Evolutionary conservation across 2,329 filamentous ascomycete genomes (phyloP), one percentile per base, ranked within the genome.

Genomic region (Rachicladosporium sp.): DNA sequence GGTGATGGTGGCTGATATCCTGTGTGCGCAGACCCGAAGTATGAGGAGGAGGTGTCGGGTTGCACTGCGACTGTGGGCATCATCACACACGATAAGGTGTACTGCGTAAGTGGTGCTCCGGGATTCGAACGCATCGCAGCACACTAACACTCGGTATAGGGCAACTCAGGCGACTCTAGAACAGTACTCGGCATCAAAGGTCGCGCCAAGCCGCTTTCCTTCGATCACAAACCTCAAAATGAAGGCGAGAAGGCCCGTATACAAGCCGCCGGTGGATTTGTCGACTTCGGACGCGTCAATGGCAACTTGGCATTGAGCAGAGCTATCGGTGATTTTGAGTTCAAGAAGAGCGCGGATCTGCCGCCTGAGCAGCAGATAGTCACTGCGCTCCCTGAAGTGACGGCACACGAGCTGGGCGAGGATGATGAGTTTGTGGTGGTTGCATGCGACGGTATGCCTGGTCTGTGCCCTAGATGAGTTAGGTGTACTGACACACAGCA

Each of bases 361-460:
- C 80, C 89, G 3, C 91, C 91, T n/a, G 91, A 98, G 68, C 85
- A 93, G 60, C 91, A 98, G 65, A 96, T 98, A 50, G 91, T 98
- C 32, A 98, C 91, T 10, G 91, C 91, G 4, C 96, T 81, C 64
- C 91, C 91, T 13, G 91, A 98, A 59, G 87, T 98, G 33, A 85
- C 86, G 40, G 75, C 84, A 45, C 91, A 98, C 62, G 85, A 95
- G 38, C 73, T 96, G 48, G 81, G 77, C 40, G 82, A 91, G 37
- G 88, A 98, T 58, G 91, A 98, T 57, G 91, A 98, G 61, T 98
- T 98, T 62, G 66, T 93, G 42, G 85, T 94, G 46, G 76, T 94
- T 65, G 87, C 87, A 41, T 94, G 87, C 62, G 87, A 94, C 58
- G 87, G 87, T 93, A 66, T 58, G 80, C 65, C 15, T 4, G 6